Percentiles rank a stretch among this genome's conserved stretches.
phyloP scores from a whole-genome alignment of 495 filamentous ascomycete species.

The Xylaria castorea region DNA sequence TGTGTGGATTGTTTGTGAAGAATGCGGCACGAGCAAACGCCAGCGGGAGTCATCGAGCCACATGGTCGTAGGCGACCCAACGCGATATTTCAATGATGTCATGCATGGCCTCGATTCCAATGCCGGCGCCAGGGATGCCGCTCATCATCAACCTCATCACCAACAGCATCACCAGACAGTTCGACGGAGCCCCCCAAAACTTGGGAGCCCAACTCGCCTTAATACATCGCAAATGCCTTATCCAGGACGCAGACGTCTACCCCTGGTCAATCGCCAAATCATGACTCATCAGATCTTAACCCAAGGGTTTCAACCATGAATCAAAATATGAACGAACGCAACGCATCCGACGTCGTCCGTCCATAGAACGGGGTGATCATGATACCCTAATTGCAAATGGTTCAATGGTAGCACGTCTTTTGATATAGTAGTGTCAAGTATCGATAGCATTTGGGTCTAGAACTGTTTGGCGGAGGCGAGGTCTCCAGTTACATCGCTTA shows the following conservation, averaged over 20 bases:
- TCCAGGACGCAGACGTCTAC: constrained; percentile 39
- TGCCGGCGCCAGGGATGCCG: constrained; percentile 11
- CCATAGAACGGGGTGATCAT: not conserved
- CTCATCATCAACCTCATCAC: constrained; percentile 25
- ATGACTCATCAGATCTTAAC: constrained; percentile 44
- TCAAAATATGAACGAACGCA: not conserved
- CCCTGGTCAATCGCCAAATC: constrained; percentile 40
- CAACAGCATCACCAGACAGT: constrained; percentile 11
- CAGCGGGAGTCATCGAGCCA: constrained; percentile 35
- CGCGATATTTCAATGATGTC: constrained; percentile 42
- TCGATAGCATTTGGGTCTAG: constrained; percentile 21
- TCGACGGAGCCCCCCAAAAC: constrained; percentile 23
- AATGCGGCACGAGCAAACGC: constrained; percentile 42
- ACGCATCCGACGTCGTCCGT: not conserved
- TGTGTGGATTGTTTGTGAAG: constrained; percentile 43
- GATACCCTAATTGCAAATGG: not conserved
- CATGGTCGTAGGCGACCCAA: constrained; percentile 34
- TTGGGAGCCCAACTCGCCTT: constrained; percentile 26
- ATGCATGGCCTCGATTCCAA: constrained; percentile 23
- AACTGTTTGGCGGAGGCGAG: not conserved
- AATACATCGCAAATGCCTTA: constrained; percentile 31
- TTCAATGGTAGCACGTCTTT: not conserved
- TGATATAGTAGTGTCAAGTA: constrained; percentile 17
- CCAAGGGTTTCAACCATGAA: constrained; percentile 40
- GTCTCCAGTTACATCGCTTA: constrained; percentile 20